Conservation (phyloP, 768 basidiomycete genomes). For the Psilocybe cyanescens region DNA sequence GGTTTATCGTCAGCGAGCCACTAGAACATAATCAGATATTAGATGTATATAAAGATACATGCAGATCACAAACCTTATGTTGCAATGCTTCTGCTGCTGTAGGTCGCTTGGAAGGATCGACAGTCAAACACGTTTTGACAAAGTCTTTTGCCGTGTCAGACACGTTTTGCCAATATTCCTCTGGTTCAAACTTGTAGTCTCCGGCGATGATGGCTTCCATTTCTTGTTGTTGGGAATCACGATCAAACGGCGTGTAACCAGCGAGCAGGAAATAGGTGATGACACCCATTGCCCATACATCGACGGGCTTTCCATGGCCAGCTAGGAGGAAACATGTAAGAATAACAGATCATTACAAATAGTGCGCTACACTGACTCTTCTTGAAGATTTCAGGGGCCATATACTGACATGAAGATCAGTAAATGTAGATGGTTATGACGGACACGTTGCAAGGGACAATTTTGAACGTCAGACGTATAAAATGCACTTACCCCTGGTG, state of each 20-base stretch:
- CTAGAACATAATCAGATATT: constrained; percentile 55
- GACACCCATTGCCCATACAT: constrained; percentile 97
- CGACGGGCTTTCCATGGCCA: constrained; percentile 94
- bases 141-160: constrained; percentile 84
- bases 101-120: constrained; percentile 80
- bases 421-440: not conserved
- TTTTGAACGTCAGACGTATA: not conserved
- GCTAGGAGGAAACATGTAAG: constrained; percentile 40
- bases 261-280: constrained; percentile 94
- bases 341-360: not conserved
- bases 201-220: constrained; percentile 95
- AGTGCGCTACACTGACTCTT: constrained; percentile 57
- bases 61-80: constrained; percentile 53
- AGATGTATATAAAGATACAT: not conserved
- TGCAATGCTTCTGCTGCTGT: constrained; percentile 75
- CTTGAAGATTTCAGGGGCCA: constrained; percentile 96
- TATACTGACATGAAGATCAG: constrained; percentile 56
- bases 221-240: constrained; percentile 85
- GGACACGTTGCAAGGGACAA: constrained; percentile 6
- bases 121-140: constrained; percentile 79
- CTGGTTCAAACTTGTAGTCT: constrained; percentile 84
- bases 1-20: constrained; percentile 78
- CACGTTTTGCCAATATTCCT: constrained; percentile 89
- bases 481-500: constrained; percentile 63
- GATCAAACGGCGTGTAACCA: constrained; percentile 97